phyloP scores from a whole-genome alignment of 2,329 filamentous ascomycete genomes.

The Diaporthe eres region DNA sequence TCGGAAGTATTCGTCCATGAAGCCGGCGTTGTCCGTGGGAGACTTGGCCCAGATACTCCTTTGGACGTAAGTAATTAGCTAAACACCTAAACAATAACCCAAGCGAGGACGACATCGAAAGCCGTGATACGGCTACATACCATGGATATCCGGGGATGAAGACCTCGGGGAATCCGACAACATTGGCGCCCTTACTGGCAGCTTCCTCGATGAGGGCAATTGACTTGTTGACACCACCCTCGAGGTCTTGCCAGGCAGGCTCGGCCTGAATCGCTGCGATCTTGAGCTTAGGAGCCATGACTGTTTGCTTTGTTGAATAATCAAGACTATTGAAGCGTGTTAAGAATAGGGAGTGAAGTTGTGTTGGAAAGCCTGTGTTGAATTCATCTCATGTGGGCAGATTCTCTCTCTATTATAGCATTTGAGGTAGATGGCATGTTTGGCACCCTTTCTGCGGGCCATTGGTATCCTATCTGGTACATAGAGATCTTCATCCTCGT shows the following conservation, averaged over 20 bases:
- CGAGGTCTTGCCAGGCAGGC: constrained; percentile 32
- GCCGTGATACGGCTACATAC: constrained; percentile 48
- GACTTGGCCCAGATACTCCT: constrained; percentile 50
- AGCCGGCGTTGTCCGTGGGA: constrained; percentile 51
- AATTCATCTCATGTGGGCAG: neutral
- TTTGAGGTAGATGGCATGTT: neutral
- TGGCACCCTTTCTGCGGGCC: neutral
- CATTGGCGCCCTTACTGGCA: constrained; percentile 49
- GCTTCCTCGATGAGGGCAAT: constrained; percentile 52
- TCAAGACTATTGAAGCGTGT: neutral
- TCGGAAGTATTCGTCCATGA: constrained; percentile 60
- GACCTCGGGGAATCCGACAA: constrained; percentile 60
- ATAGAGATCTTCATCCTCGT: neutral
- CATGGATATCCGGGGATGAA: constrained; percentile 63
- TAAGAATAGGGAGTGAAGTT: neutral
- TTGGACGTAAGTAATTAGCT: constrained; percentile 22
- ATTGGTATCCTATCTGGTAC: constrained; percentile 5
- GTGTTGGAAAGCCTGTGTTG: neutral
- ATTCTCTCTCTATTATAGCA: neutral
- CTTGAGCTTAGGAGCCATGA: constrained; percentile 21
- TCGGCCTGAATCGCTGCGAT: constrained; percentile 33
- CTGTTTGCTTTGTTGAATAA: neutral
- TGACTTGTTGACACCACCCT: constrained; percentile 46
- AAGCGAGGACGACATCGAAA: neutral
- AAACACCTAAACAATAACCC: neutral